Evolutionary conservation across 2,329 filamentous ascomycete genomes (phyloP).

Genomic region (Fusarium sp.): DNA sequence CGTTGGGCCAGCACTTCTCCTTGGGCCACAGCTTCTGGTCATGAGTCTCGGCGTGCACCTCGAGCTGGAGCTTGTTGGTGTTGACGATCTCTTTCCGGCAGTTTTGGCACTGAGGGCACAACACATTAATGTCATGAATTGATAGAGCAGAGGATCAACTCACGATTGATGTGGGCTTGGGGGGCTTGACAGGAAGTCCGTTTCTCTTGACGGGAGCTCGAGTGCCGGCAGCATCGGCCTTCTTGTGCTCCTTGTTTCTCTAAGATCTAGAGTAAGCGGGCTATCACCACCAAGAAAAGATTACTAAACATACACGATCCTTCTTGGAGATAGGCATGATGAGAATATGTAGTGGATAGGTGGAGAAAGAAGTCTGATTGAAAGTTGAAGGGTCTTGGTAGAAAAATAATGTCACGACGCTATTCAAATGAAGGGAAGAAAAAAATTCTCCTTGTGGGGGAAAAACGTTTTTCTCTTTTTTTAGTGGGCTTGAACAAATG

Average conservation of each 20-base stretch:
- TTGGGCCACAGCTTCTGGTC: conserved; percentile 63
- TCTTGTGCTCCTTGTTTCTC: conserved; percentile 67
- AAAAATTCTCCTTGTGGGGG: conserved; percentile 9
- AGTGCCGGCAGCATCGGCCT: conserved; percentile 66
- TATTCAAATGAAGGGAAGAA: conserved; percentile 19
- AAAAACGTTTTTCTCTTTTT: not conserved
- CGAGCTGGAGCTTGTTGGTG: conserved; percentile 63
- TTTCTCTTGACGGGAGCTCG: conserved; percentile 66
- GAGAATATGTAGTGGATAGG: not conserved
- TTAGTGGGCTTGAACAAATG: not conserved
- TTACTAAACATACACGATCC: conserved; percentile 30
- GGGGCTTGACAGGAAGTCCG: conserved; percentile 65
- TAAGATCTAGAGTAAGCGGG: conserved; percentile 37
- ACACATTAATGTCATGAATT: not conserved
- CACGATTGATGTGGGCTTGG: conserved; percentile 55
- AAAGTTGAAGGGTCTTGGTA: conserved; percentile 17
- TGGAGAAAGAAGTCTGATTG: not conserved
- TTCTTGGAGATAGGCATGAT: conserved; percentile 49
- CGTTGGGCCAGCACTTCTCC: conserved; percentile 70
- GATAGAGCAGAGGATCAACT: not conserved
- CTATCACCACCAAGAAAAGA: too few relatives aligned
- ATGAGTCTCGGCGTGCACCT: conserved; percentile 66
- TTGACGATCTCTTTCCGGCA: conserved; percentile 65
- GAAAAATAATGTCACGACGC: conserved; percentile 7
- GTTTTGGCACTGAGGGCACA: conserved; percentile 57